A percentile compares a stretch with the other conserved stretches of the same genome.
These are phyloP conservation scores for Amphirosellinia nigrospora DNA, from an alignment of 495 filamentous ascomycete genomes.

Conservation along the genomic window DNA sequence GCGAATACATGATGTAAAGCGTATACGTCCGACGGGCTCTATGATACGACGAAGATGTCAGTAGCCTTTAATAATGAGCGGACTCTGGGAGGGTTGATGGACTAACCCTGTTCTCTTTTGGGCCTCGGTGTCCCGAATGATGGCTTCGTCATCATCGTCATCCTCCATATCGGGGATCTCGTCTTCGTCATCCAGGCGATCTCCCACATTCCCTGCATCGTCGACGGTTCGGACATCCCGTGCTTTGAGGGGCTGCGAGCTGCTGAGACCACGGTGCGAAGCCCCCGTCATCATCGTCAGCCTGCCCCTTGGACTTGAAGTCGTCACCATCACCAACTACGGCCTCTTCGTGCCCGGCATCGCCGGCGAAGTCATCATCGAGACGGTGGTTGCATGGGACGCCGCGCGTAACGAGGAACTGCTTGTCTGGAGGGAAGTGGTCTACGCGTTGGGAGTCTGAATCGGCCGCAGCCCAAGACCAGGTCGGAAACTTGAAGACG, in stretches of 20 bases:
- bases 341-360: constrained; percentile 82
- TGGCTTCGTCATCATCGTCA: constrained; percentile 96
- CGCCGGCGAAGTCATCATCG: constrained; percentile 90
- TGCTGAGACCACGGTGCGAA: constrained; percentile 78
- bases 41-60: constrained; percentile 23
- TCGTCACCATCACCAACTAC: constrained; percentile 79
- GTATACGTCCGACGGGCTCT: constrained; percentile 91
- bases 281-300: constrained; percentile 83
- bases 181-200: constrained; percentile 74
- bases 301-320: constrained; percentile 57
- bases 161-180: constrained; percentile 99
- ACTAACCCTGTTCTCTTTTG: constrained; percentile 72
- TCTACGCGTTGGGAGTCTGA: constrained; percentile 73
- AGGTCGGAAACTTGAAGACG: constrained; percentile 98
- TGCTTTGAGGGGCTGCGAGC: constrained; percentile 72
- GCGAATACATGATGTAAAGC: constrained; percentile 96
- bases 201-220: constrained; percentile 78
- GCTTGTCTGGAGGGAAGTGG: constrained; percentile 88
- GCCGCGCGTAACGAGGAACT: constrained; percentile 92
- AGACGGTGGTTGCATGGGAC: constrained; percentile 91
- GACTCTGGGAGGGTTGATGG: background rate
- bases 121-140: constrained; percentile 78
- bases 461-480: constrained; percentile 95
- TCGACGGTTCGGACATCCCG: constrained; percentile 86
- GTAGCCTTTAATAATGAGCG: background rate